phyloP scores from a whole-genome alignment of 2,329 filamentous ascomycete species.

The Ramichloridium luteum region DNA sequence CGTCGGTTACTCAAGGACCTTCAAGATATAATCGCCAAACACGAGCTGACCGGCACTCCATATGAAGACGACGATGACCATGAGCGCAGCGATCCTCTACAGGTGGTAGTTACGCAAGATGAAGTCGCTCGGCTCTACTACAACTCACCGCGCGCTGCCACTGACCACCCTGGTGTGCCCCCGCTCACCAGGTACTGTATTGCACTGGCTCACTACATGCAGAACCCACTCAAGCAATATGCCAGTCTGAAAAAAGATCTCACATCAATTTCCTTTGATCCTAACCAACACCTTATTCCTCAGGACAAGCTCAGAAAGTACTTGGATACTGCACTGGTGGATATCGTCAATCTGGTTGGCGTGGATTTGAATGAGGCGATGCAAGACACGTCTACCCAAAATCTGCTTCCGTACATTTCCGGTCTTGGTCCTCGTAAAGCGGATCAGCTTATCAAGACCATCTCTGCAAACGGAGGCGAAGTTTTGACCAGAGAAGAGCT shows the following conservation, averaged over 20 bases:
- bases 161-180: conserved; percentile 69
- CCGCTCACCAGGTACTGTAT: conserved; percentile 81
- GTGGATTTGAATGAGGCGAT: conserved; percentile 92
- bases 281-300: conserved; percentile 77
- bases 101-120: conserved; percentile 87
- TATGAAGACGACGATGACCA: conserved; percentile 81
- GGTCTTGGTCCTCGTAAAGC: conserved; percentile 89
- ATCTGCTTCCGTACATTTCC: conserved; percentile 79
- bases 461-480: conserved; percentile 79
- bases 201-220: conserved; percentile 78
- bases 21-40: conserved; percentile 63
- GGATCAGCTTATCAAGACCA: conserved; percentile 70
- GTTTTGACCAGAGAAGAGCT: conserved; percentile 78
- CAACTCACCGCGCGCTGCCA: conserved; percentile 65
- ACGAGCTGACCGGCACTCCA: conserved; percentile 65
- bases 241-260: conserved; percentile 84
- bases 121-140: conserved; percentile 96
- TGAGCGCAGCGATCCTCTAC: conserved; percentile 64
- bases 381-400: conserved; percentile 66
- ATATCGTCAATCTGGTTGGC: conserved; percentile 94
- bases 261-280: conserved; percentile 73
- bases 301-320: conserved; percentile 77
- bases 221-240: conserved; percentile 94
- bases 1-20: conserved; percentile 72
- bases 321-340: conserved; percentile 92